Conservation (phyloP, 768 basidiomycete species). For the Leucogyrophana mollusca region DNA sequence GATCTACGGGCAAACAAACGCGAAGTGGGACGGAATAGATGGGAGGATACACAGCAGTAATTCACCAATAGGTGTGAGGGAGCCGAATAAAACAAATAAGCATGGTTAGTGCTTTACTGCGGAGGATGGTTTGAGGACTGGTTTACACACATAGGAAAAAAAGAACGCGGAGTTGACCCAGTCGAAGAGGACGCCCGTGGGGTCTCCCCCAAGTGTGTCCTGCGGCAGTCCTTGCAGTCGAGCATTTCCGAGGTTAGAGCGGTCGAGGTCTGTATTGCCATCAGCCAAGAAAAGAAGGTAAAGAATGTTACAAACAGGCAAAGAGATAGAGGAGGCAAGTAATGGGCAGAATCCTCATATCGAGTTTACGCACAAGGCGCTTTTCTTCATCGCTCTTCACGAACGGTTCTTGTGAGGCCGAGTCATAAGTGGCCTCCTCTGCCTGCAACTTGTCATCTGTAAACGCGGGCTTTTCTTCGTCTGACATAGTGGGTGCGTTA, state of each 20-base stretch:
- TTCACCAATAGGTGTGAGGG: background rate
- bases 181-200: slow-evolving; percentile 61
- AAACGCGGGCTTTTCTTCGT: slow-evolving; percentile 5
- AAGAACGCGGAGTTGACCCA: slow-evolving; percentile 80
- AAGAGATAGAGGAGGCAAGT: slow-evolving; percentile 73
- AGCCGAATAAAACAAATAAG: background rate
- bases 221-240: slow-evolving; percentile 70
- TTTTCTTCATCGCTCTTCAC: slow-evolving; percentile 34
- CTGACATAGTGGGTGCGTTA: slow-evolving; percentile 1
- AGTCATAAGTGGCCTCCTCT: background rate
- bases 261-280: slow-evolving; percentile 50
- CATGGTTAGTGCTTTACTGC: background rate
- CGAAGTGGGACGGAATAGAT: background rate
- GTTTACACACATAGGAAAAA: slow-evolving; percentile 64
- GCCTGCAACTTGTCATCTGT: background rate
- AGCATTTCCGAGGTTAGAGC: slow-evolving; percentile 79
- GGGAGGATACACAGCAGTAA: background rate
- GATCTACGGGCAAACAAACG: slow-evolving; percentile 42
- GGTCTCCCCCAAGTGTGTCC: slow-evolving; percentile 66
- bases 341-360: slow-evolving; percentile 42
- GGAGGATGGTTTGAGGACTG: background rate
- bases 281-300: slow-evolving; percentile 6
- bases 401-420: background rate
- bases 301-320: slow-evolving; percentile 50
- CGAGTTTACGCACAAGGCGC: slow-evolving; percentile 36